These are phyloP conservation scores for Phytophthora meadii DNA, from an alignment of 352 stramenopile species.

Conservation along the genomic window DNA sequence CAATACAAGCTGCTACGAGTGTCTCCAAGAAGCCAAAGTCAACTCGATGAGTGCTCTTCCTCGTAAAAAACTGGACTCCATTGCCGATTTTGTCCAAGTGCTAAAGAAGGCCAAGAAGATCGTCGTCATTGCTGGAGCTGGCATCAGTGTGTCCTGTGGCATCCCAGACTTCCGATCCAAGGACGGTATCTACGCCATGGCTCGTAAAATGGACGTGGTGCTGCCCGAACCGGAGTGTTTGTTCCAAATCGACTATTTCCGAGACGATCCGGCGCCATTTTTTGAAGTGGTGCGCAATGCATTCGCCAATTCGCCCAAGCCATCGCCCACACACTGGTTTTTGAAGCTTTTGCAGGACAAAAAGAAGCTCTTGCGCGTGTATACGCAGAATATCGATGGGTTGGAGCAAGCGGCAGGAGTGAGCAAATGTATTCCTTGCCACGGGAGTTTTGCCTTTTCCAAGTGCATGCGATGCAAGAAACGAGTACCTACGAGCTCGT, in stretches of 20 bases:
- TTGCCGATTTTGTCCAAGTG: conserved; percentile 72
- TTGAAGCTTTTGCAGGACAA: conserved; percentile 92
- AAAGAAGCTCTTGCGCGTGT: conserved; percentile 92
- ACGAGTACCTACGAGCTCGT: conserved; percentile 48
- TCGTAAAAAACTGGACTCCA: conserved; percentile 49
- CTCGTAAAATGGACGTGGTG: conserved; percentile 80
- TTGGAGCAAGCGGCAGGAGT: conserved; percentile 93
- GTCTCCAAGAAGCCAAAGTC: conserved; percentile 54
- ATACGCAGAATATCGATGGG: conserved; percentile 99
- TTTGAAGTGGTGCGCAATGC: conserved; percentile 93
- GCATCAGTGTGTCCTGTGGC: conserved; percentile 96
- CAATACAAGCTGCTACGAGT: conserved; percentile 84
- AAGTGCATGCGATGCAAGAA: conserved; percentile 91
- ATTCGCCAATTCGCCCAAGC: conserved; percentile 74
- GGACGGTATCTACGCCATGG: conserved; percentile 88
- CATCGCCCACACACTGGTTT: conserved; percentile 96
- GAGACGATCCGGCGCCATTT: conserved; percentile 95
- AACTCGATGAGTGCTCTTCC: conserved; percentile 36
- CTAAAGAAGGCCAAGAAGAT: conserved; percentile 87
- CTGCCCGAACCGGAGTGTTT: conserved; percentile 96
- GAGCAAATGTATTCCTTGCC: conserved; percentile 93
- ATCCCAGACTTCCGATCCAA: conserved; percentile 98
- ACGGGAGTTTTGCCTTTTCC: conserved; percentile 93
- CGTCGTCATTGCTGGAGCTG: conserved; percentile 92
- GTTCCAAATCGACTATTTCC: conserved; percentile 99